Conservation (phyloP, 192 early-diverging fungal genomes). For the Coemansia guatemalensis region DNA sequence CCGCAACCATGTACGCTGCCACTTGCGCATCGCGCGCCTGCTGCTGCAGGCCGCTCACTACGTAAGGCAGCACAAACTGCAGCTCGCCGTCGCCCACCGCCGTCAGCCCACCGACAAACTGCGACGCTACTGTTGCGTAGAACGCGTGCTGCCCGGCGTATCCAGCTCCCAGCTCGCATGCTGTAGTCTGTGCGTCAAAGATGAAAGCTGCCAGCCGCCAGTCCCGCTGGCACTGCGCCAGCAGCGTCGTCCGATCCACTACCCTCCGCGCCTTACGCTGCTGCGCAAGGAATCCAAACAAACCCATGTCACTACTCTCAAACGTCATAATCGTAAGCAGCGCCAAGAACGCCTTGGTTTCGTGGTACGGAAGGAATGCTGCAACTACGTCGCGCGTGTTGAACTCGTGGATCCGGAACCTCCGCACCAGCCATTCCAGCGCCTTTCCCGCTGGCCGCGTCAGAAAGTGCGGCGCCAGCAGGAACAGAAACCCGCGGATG, state of each 20-base stretch:
- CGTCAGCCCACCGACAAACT: constrained; percentile 37
- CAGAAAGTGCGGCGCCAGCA: constrained; percentile 81
- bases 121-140: constrained; percentile 40
- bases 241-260: constrained; percentile 67
- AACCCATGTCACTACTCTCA: constrained; percentile 51
- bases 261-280: constrained; percentile 55
- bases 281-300: constrained; percentile 44
- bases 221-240: constrained; percentile 69
- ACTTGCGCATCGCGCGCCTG: constrained; percentile 31
- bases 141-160: constrained; percentile 44
- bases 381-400: constrained; percentile 78
- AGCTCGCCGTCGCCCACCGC: constrained; percentile 22
- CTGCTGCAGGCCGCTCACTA: constrained; percentile 32
- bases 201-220: constrained; percentile 74
- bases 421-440: constrained; percentile 89
- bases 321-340: constrained; percentile 77
- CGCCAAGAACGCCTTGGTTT: constrained; percentile 82
- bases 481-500: constrained; percentile 72
- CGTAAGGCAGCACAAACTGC: constrained; percentile 45
- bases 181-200: constrained; percentile 61
- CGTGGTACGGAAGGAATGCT: constrained; percentile 90
- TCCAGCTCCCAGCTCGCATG: constrained; percentile 20
- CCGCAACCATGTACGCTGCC: constrained; percentile 47
- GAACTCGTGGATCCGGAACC: constrained; percentile 82
- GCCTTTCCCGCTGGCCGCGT: constrained; percentile 83